phyloP scores from a whole-genome alignment of 192 early-diverging fungal genomes.

The Phlyctochytrium planicorne region DNA sequence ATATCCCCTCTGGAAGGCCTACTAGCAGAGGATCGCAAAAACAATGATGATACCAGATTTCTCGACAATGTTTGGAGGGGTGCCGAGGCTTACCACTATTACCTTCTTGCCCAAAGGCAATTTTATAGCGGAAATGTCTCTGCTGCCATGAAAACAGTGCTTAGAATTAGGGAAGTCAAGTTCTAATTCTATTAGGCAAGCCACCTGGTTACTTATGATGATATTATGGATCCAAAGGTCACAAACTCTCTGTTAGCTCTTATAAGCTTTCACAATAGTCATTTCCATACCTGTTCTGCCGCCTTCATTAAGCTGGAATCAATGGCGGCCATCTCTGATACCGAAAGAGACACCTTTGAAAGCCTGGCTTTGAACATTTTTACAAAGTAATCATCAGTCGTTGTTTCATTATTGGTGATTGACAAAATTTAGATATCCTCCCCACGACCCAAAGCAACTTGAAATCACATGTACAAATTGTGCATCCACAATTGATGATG shows the following conservation, averaged over 20 bases:
- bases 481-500: slow-evolving; percentile 24
- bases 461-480: slow-evolving; percentile 39
- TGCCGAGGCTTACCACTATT: slow-evolving; percentile 62
- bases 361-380: slow-evolving; percentile 55
- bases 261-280: slow-evolving; percentile 44
- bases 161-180: background rate
- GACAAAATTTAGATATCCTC: slow-evolving; percentile 20
- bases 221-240: slow-evolving; percentile 44
- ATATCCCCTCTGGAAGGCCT: slow-evolving; percentile 47
- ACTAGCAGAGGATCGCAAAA: slow-evolving; percentile 43
- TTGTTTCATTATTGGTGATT: background rate
- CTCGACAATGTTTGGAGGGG: slow-evolving; percentile 57
- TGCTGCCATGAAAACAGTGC: slow-evolving; percentile 49
- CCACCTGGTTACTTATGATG: slow-evolving; percentile 52
- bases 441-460: slow-evolving; percentile 23
- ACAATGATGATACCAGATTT: slow-evolving; percentile 34
- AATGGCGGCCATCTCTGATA: slow-evolving; percentile 23
- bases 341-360: slow-evolving; percentile 42
- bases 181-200: slow-evolving; percentile 34
- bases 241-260: slow-evolving; percentile 52
- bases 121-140: slow-evolving; percentile 52
- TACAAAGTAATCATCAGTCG: slow-evolving; percentile 37
- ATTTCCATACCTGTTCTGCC: slow-evolving; percentile 49
- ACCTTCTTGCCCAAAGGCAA: slow-evolving; percentile 55
- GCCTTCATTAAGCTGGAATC: slow-evolving; percentile 57